Conservation (phyloP, 306 rosid genomes). For the Gastrolobium villosum region DNA sequence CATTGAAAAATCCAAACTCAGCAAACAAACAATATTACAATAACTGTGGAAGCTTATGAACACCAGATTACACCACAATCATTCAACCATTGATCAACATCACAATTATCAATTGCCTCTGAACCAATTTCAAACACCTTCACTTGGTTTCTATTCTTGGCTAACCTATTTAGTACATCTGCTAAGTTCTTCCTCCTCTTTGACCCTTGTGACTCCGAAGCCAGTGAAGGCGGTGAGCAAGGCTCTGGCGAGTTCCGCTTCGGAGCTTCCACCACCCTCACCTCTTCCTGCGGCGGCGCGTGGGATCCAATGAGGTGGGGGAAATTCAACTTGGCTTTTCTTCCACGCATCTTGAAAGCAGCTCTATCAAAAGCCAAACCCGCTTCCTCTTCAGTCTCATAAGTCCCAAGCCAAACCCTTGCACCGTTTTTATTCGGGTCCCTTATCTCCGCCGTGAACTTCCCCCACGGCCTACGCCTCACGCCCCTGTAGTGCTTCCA, state of each 20-base stretch:
- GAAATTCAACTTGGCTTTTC: slow-evolving; percentile 68
- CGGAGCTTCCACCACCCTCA: background rate
- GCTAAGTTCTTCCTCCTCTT: slow-evolving; percentile 17
- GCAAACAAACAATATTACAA: background rate
- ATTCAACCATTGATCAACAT: background rate
- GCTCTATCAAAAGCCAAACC: slow-evolving; percentile 65
- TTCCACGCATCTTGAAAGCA: slow-evolving; percentile 63
- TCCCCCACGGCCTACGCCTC: slow-evolving; percentile 40
- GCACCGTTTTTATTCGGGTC: slow-evolving; percentile 25
- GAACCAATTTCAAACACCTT: background rate
- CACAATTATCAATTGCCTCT: background rate
- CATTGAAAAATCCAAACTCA: background rate
- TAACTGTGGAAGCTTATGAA: background rate
- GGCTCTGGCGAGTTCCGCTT: background rate
- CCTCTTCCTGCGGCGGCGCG: slow-evolving; percentile 6
- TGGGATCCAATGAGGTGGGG: slow-evolving; percentile 56
- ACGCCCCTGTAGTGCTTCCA: slow-evolving; percentile 30
- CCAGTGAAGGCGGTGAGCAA: background rate
- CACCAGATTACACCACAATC: background rate
- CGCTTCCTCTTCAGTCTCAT: background rate
- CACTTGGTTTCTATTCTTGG: slow-evolving; percentile 5
- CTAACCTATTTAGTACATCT: slow-evolving; percentile 33
- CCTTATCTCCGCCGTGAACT: slow-evolving; percentile 29
- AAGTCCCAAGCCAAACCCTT: slow-evolving; percentile 42
- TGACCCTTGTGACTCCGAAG: background rate